Evolutionary conservation across 1,284 basidiomycete species (phyloP).

Genomic region (Crocinoboletus sp.): DNA sequence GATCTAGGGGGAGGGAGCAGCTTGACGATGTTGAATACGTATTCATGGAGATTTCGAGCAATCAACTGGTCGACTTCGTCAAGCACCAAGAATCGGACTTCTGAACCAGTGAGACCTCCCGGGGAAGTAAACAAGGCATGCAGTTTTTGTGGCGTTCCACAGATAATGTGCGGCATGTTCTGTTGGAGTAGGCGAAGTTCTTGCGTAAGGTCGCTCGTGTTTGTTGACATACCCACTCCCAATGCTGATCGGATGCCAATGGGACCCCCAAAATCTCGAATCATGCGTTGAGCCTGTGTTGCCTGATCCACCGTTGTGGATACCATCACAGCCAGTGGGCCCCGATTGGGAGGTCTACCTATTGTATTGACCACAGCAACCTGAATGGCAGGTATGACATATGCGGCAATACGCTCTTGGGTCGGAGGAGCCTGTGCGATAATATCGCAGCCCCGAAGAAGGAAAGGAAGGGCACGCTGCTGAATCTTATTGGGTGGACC

Average conservation of each 20-base stretch:
- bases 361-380: constrained; percentile 65
- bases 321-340: constrained; percentile 88
- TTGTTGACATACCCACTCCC: constrained; percentile 72
- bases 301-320: constrained; percentile 99
- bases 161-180: constrained; percentile 91
- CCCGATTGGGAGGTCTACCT: constrained; percentile 55
- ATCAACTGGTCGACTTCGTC: constrained; percentile 99
- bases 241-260: constrained; percentile 88
- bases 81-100: constrained; percentile 89
- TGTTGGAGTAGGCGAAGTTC: constrained; percentile 85
- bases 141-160: constrained; percentile 95
- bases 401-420: constrained; percentile 96
- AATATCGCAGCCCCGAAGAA: constrained; percentile 91
- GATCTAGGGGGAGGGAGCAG: constrained; percentile 83
- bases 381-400: constrained; percentile 92
- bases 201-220: constrained; percentile 61
- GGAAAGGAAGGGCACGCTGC: constrained; percentile 92
- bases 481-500: constrained; percentile 99
- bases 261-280: constrained; percentile 88
- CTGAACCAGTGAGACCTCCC: constrained; percentile 69
- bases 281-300: constrained; percentile 96
- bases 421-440: constrained; percentile 98
- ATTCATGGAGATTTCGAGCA: constrained; percentile 93
- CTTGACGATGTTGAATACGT: constrained; percentile 90
- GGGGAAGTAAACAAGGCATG: constrained; percentile 88